These are phyloP conservation scores for Jacaranda copaia DNA, from an alignment of 257 asterid species.

Conservation along the genomic window DNA sequence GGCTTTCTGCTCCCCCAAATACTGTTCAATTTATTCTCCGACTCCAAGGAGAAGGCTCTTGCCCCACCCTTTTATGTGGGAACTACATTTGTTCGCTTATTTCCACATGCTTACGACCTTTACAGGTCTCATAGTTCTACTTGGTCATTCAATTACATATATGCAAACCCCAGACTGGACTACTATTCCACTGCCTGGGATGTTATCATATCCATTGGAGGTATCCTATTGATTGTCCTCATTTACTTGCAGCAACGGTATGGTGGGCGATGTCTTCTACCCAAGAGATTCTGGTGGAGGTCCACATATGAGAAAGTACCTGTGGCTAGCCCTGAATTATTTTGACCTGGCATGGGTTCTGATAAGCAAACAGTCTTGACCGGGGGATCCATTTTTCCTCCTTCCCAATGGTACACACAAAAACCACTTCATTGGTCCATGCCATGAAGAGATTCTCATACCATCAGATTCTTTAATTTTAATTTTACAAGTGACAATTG, in stretches of 20 bases:
- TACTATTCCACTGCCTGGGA: constrained; percentile 90
- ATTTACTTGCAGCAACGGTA: constrained; percentile 82
- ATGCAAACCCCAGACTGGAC: constrained; percentile 82
- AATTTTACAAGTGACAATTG: neutral
- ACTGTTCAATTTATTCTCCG: constrained; percentile 65
- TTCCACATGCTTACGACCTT: constrained; percentile 85
- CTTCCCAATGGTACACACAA: neutral
- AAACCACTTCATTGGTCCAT: constrained; percentile 12
- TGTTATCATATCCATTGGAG: constrained; percentile 62
- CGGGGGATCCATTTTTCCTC: neutral
- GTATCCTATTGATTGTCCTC: constrained; percentile 54
- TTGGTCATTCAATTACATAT: constrained; percentile 61
- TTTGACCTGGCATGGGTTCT: constrained; percentile 10
- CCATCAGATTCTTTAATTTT: neutral
- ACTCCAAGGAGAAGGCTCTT: constrained; percentile 65
- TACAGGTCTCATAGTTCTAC: constrained; percentile 64
- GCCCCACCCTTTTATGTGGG: constrained; percentile 72
- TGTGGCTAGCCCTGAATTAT: constrained; percentile 49
- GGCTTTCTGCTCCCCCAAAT: constrained; percentile 88
- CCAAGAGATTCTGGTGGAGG: constrained; percentile 54
- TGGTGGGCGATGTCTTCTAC: constrained; percentile 77
- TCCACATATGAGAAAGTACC: constrained; percentile 75
- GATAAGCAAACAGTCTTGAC: neutral
- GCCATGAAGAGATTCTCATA: constrained; percentile 5
- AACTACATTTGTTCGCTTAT: constrained; percentile 67